phyloP scores from a whole-genome alignment of 768 basidiomycete genomes.

The Lactifluus volemus region DNA sequence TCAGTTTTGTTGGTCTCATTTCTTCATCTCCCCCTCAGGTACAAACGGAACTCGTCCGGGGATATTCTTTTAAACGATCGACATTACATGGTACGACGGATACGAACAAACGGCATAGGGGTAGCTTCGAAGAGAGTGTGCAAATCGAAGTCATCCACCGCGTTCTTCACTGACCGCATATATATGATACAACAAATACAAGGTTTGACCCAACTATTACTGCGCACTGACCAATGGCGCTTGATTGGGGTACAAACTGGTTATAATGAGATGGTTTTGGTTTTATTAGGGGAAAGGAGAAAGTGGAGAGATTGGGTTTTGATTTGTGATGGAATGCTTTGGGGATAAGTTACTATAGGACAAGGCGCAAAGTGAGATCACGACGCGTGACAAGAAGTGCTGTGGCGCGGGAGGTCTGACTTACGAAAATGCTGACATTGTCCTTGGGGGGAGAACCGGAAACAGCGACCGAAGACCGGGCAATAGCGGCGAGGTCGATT shows the following conservation, averaged over 20 bases:
- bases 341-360: constrained; percentile 6
- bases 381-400: neutral
- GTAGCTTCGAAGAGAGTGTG: neutral
- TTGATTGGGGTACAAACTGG: neutral
- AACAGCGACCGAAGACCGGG: constrained; percentile 70
- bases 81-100: neutral
- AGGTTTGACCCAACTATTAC: neutral
- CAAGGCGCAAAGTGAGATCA: constrained; percentile 8
- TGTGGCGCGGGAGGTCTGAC: neutral
- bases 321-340: constrained; percentile 6
- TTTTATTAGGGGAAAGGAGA: neutral
- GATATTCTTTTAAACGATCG: neutral
- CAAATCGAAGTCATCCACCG: neutral
- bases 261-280: neutral
- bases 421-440: constrained; percentile 3
- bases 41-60: neutral
- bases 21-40: neutral
- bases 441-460: constrained; percentile 40
- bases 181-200: constrained; percentile 12
- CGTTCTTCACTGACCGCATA: neutral
- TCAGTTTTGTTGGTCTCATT: no score
- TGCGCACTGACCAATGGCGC: neutral
- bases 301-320: neutral
- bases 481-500: constrained; percentile 69
- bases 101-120: neutral